Evolutionary conservation across 768 basidiomycete species (phyloP).

Genomic region (Suillus alpinus): DNA sequence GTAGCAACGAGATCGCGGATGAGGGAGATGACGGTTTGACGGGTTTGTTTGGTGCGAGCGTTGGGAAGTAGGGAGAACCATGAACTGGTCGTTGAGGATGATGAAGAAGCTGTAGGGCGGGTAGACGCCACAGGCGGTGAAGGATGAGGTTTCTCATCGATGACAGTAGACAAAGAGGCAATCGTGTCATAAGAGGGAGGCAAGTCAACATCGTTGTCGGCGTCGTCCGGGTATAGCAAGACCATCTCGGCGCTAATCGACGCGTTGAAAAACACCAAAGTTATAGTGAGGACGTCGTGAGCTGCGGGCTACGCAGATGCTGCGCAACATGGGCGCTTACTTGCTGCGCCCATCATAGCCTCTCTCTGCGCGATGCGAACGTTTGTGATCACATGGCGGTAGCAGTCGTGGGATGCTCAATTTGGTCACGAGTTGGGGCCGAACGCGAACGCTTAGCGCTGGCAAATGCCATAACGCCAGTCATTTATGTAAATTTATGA

Average conservation of each 20-base stretch:
- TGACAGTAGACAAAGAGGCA: not conserved
- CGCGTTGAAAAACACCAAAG: not conserved
- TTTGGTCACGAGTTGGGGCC: too few relatives aligned
- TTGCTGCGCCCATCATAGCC: not conserved
- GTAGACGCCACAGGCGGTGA: not conserved
- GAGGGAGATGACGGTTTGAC: conserved; percentile 49
- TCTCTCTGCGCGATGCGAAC: not conserved
- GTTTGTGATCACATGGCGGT: too few relatives aligned
- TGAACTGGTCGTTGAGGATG: conserved; percentile 6
- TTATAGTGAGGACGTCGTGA: not conserved
- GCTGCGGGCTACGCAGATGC: not conserved
- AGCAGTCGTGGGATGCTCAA: too few relatives aligned
- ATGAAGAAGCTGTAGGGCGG: not conserved
- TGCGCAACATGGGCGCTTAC: not conserved
- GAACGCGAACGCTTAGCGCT: too few relatives aligned
- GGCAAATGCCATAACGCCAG: too few relatives aligned
- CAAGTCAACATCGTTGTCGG: conserved; percentile 5
- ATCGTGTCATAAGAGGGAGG: conserved; percentile 27
- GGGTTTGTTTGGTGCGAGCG: conserved; percentile 43
- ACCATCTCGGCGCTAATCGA: conserved; percentile 12
- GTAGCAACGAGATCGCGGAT: conserved; percentile 53
- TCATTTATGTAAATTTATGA: too few relatives aligned
- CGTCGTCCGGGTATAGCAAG: conserved; percentile 8
- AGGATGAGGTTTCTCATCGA: conserved; percentile 14
- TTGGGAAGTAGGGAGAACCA: conserved; percentile 20